These are phyloP conservation scores for Suillus subaureus DNA, from an alignment of 768 basidiomycete genomes.

Conservation along the genomic window DNA sequence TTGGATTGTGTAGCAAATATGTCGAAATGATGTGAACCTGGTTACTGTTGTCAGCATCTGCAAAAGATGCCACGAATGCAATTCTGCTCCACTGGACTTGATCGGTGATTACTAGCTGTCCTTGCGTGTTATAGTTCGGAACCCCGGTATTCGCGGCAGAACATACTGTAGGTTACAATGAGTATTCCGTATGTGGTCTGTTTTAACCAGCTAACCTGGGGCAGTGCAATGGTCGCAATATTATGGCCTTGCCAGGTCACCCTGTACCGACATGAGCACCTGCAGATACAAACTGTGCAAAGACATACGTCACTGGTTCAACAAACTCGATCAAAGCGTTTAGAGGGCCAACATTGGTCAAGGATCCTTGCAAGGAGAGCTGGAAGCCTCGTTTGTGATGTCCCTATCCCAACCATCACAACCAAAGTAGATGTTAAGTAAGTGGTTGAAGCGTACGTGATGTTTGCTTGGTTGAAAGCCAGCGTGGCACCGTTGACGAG, in stretches of 20 bases:
- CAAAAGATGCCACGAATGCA: not conserved
- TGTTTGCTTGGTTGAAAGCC: conserved; percentile 58
- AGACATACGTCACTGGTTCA: conserved; percentile 57
- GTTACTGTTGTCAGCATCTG: conserved; percentile 3
- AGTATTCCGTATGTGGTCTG: not conserved
- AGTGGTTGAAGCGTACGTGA: conserved; percentile 42
- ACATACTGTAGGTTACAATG: conserved; percentile 47
- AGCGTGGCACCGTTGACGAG: conserved; percentile 61
- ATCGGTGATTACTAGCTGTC: conserved; percentile 58
- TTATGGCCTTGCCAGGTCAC: conserved; percentile 64
- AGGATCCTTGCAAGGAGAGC: conserved; percentile 56
- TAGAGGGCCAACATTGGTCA: conserved; percentile 66
- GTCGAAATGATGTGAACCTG: conserved; percentile 68
- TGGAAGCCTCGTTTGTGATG: conserved; percentile 65
- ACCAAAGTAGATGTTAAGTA: conserved; percentile 25
- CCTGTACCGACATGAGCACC: conserved; percentile 30
- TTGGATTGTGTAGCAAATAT: conserved; percentile 61
- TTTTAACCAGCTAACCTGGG: conserved; percentile 43
- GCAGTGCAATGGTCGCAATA: conserved; percentile 67
- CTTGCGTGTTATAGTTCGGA: conserved; percentile 59
- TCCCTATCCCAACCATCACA: conserved; percentile 52
- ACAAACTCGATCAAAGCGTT: conserved; percentile 70
- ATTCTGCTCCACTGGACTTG: conserved; percentile 42
- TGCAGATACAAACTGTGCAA: not conserved
- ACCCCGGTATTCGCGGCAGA: conserved; percentile 68